Conservation (phyloP, 176 grass and related monocot genomes). For the Triticum dicoccoides region DNA sequence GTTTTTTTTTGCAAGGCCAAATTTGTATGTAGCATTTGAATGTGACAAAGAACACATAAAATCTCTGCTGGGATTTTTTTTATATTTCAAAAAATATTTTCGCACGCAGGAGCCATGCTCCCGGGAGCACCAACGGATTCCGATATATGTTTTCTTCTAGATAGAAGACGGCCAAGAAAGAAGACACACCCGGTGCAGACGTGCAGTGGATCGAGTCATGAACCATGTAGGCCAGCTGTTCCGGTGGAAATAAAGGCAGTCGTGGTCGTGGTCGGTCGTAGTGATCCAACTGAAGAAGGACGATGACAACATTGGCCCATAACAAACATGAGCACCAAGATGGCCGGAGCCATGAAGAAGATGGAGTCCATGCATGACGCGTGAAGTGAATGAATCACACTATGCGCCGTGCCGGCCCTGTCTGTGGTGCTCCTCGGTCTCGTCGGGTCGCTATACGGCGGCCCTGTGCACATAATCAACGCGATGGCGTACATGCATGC, state of each 20-base stretch:
- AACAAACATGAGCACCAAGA: neutral
- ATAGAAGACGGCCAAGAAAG: neutral
- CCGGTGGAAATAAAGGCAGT: neutral
- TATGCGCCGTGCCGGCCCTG: neutral
- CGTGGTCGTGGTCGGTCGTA: neutral
- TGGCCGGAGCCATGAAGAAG: slow-evolving; percentile 4
- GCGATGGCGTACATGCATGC: neutral
- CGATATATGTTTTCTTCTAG: neutral
- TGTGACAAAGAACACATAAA: too few species aligned
- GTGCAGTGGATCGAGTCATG: neutral
- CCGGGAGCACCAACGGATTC: too few species aligned
- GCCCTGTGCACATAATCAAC: neutral
- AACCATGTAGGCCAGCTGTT: neutral
- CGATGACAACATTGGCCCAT: neutral
- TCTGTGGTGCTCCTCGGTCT: neutral
- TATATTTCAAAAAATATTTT: too few species aligned
- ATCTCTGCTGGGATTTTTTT: too few species aligned
- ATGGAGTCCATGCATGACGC: neutral
- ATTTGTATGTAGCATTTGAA: too few species aligned
- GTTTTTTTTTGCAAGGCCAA: too few species aligned
- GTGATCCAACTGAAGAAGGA: neutral
- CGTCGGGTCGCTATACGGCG: neutral
- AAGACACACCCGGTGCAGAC: neutral
- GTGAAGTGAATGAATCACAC: neutral
- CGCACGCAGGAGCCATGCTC: too few species aligned